Evolutionary conservation across 805 yeast species (phyloP), one percentile per base, ranked within the genome.

Genomic region (Ogataea chonburiensis): DNA sequence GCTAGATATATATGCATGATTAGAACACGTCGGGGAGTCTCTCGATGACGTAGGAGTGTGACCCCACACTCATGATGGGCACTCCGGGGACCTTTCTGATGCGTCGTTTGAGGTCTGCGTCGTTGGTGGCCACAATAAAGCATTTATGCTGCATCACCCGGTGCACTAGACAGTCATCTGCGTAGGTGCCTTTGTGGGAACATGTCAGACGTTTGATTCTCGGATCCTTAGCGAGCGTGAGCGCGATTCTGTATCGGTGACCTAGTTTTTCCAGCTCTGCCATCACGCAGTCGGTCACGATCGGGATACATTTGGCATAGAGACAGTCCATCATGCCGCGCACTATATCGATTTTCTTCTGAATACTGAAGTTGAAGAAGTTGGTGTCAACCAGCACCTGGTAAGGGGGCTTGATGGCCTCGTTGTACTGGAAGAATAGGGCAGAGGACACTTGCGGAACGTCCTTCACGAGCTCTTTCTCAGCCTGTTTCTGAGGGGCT

Each of bases 231-330:
- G 98, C 98, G 55, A 93, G 67, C 40, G 83, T 79, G 48, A 93
- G 70, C 0, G 98, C 98, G 46, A 93, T 93, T 56, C 98, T 74
- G 62, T 85, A 93, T 58, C 82, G 86, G 18, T 95, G 96, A 0
- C 98, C 98, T 40, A 93, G 69, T 59, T 93, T 93, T 55, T 93
- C 98, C 61, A 93, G 70, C 68, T 93, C 98, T 0, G 98, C 98
- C 82, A 93, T 77, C 15, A 93, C 98, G 67, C 98, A 93, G 62
- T 93, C 98, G 3, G 98, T 93, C 28, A 93, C 81, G 33, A 89
- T 76, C 9, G 98, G 98, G 31, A 91, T 86, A 68, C 97, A 88
- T 58, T 93, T 87, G 28, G 98, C 98, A 57, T 82, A 82, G 24
- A 91, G 67, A 40, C 94, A 75, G 60, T 91, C 98, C 98, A 93